Evolutionary conservation across 2,329 filamentous ascomycete species (phyloP).

Genomic region (Hymenoscyphus repandus): DNA sequence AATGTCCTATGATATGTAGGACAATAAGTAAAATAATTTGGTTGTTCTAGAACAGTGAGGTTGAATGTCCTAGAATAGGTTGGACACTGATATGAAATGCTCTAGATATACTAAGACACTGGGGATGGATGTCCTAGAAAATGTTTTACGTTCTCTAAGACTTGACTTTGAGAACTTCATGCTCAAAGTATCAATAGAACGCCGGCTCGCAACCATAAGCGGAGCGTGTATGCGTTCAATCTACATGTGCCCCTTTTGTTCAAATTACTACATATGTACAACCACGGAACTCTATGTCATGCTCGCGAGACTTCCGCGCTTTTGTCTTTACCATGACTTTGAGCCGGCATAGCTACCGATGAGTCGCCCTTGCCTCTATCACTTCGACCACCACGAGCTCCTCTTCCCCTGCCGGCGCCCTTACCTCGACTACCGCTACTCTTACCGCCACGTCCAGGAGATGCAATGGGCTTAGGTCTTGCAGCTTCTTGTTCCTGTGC

Average conservation of each 20-base stretch:
- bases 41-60: too few species aligned
- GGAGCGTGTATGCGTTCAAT: slow-evolving; percentile 8
- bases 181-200: slow-evolving; percentile 1
- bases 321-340: slow-evolving; percentile 2
- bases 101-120: too few species aligned
- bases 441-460: slow-evolving; percentile 23
- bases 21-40: too few species aligned
- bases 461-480: slow-evolving; percentile 8
- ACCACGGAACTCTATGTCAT: neutral
- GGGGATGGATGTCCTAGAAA: too few species aligned
- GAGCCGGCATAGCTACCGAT: neutral
- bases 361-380: slow-evolving; percentile 3
- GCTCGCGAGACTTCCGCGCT: neutral
- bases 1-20: too few species aligned
- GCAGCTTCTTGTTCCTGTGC: slow-evolving; percentile 43
- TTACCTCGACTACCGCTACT: slow-evolving; percentile 15
- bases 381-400: slow-evolving; percentile 17
- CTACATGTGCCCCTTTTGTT: neutral
- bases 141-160: neutral
- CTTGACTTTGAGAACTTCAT: neutral
- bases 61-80: too few species aligned
- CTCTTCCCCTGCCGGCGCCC: slow-evolving; percentile 14
- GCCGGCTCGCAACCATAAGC: slow-evolving; percentile 10
- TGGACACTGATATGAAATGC: too few species aligned
- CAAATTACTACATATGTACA: slow-evolving; percentile 4